Base-by-base conservation (phyloP, 1,284 basidiomycete genomes). In the Austroboletus olivaceoglutinosus region DNA sequence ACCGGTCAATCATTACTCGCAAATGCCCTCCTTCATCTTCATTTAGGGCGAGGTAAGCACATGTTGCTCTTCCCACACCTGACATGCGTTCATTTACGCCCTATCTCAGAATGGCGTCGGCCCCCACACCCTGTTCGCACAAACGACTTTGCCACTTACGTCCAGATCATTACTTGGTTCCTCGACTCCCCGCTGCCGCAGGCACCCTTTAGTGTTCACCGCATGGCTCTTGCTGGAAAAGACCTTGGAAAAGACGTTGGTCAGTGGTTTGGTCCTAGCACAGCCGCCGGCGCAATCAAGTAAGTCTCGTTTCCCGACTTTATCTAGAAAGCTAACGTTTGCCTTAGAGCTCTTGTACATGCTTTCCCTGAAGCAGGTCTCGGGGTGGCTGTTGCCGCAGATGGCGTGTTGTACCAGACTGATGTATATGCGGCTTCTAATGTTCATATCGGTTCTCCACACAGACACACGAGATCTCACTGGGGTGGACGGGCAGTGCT, bases 251-350 rank as follows among this genome's bases (percentile, higher is more conserved):
- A 93, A 58, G 92, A 95, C 58, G 89, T 98, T 0, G 96, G 96
- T 3, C 90, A 94, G 69, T 98, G 96, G 96, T 98, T 98, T 63
- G 96, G 96, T 0, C 96, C 96, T 0, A 96, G 92, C 65, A 96
- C 93, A 0, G 96, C 96, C 27, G 93, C 95, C 7, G 94, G 94
- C 31, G 95, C 93, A 15, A 90, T 98, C 73, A 93, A 90, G 88
- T 89, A 64, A 55, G 82, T 52, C 45, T 38, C 44, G 5, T 36
- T 31, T 44, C 42, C 33, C 25, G 11, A 38, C 16, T 13, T 37
- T 42, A 22, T 42, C 47, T 13, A 10, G 18, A n/a, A 18, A 27
- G 52, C 67, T 6, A 64, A 5, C 23, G 2, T 16, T n/a, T 23
- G 41, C 29, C 47, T 12, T 55, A 91, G 89, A 69, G 80, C 84